Percentiles rank a stretch among this genome's conserved stretches.
Conservation (phyloP, 202 grass and related monocot genomes). For the Digitaria exilis region DNA sequence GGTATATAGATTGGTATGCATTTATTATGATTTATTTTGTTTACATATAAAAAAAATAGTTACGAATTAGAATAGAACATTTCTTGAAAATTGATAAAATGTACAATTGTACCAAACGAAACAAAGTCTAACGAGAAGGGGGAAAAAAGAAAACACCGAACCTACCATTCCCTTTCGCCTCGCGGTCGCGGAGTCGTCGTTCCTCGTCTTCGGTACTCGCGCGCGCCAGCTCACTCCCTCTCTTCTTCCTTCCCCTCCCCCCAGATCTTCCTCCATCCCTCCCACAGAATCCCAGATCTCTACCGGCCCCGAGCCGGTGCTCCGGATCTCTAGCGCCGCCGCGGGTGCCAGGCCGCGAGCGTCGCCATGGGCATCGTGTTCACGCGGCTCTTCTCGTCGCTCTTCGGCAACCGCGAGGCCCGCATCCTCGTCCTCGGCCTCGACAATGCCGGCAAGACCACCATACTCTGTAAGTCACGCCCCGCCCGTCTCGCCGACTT, state of each 20-base stretch:
- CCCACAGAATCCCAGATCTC: conserved; percentile 44
- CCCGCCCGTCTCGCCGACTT: background rate
- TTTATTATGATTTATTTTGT: no score
- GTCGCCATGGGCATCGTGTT: conserved; percentile 96
- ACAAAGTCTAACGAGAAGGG: background rate
- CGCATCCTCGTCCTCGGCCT: conserved; percentile 99
- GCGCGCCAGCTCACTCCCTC: conserved; percentile 44
- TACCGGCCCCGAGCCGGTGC: background rate
- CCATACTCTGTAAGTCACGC: conserved; percentile 76
- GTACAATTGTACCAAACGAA: no score
- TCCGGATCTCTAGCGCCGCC: conserved; percentile 32
- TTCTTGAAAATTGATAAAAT: no score
- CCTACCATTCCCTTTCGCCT: background rate
- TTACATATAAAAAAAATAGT: no score
- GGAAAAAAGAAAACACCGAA: background rate
- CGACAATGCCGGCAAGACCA: conserved; percentile 99
- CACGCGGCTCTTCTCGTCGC: conserved; percentile 93
- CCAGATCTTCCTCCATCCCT: conserved; percentile 34
- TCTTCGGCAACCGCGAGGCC: conserved; percentile 95
- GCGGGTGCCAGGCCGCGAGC: conserved; percentile 23
- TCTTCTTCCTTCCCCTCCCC: background rate
- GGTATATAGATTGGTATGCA: no score
- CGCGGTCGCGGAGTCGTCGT: conserved; percentile 13
- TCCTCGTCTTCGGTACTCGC: conserved; percentile 44
- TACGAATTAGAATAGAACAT: no score